Evolutionary conservation across 176 grass and related monocot genomes (phyloP), one percentile per base, ranked within the genome.

Genomic region (Hyparrhenia diplandra): DNA sequence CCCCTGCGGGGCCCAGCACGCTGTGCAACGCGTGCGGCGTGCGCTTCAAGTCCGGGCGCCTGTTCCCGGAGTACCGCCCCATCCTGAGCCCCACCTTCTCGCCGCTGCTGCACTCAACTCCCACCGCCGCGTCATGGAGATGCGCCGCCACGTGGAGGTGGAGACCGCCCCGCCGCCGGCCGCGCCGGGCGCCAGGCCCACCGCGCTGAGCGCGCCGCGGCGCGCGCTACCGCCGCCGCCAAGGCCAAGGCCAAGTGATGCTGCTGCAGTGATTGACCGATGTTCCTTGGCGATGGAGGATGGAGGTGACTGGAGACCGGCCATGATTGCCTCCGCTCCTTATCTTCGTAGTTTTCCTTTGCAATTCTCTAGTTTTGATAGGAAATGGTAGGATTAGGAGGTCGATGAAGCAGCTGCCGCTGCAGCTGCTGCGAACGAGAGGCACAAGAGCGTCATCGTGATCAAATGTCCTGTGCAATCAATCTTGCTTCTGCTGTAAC

Each of bases 21-120:
- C 90, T 97, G 66, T 97, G 94, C 87, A 97, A 97, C 86, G 94
- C 94, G 12, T 97, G 94, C 75, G 94, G 94, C 18, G 94, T 97
- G 31, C 70, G 94, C 32, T 94, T 78, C 86, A 94, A 94, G 64
- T 81, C 90, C 42, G 95, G 92, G 2, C 83, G 95, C 20, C 85
- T 98, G 52, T 76, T 87, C 59, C 92, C 92, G 28, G 95, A 98
- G 80, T 98, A 98, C n/a, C 89, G 95, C 18, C 95, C 95, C 5
- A 90, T 88, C 29, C 85, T 68, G 57, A 98, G 95, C 86, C 95
- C 95, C 60, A 91, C 92, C 71, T 98, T 98, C 82, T 75, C 79
- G 0, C 76, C 81, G 31, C 73, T 75, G 64, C 83, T 83, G 68
- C 95, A 98, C 81, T 98, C 58, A 98, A 94, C 89, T 92, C 86